Base-by-base conservation (phyloP, 768 basidiomycete genomes). In the Trametes elegans region DNA sequence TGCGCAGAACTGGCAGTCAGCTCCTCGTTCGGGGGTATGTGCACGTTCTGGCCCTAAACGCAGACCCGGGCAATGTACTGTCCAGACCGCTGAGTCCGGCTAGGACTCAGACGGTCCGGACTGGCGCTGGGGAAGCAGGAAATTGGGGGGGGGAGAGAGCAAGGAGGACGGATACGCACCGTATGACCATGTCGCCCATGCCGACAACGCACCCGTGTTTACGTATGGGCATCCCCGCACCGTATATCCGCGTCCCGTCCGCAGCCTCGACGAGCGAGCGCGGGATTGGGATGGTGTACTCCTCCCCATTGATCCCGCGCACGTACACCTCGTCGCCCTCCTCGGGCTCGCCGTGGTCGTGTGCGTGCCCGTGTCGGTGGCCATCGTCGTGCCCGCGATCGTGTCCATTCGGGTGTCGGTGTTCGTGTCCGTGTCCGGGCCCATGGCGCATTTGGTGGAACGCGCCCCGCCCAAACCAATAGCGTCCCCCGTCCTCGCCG, bases 161-260 rank as follows among this genome's bases (percentile, higher is more conserved):
- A 42, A 13, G 49, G 29, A 36, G 35, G 8, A 45, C 24, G 35
- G 38, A 38, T 18, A 73, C 79, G 59, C 64, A 87, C 85, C 78
- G 79, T 52, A 88, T 73, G 55, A 87, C 71, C 63, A 88, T 71
- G 63, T 85, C 83, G 16, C 86, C 85, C 62, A 79, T 76, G 31
- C 82, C 83, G 48, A 80, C 66, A 9, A 79, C 70, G 62, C 73
- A 71, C 9, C 81, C 77, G 27, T 76, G 70, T n/a, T 79, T 74
- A 52, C 79, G 70, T 40, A 83, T 72, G 35, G 84, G 84, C 87
- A 88, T 88, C n/a, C 87, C 87, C 49, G 80, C 82, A 36, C 81
- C 84, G 62, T 73, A 73, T 49, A 85, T 70, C 35, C 76, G 71
- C 55, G 77, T 74, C 14, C 82, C 84, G 47, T 74, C 77, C 49